Evolutionary conservation across 768 basidiomycete species (phyloP).

Genomic region (Calocera cornea): DNA sequence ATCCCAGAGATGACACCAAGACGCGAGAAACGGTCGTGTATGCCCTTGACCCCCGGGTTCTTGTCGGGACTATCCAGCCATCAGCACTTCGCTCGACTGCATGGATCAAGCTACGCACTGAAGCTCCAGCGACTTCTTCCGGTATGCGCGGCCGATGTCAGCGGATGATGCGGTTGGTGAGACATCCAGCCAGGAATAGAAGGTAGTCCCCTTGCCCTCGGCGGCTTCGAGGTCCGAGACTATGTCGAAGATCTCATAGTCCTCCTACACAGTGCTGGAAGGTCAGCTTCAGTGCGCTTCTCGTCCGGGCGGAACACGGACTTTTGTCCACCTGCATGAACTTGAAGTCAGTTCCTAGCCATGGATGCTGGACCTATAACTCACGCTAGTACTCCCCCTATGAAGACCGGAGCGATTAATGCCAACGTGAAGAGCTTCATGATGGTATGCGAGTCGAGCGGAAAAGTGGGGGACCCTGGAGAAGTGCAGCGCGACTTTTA

Average conservation of each 20-base stretch:
- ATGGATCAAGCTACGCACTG: constrained; percentile 41
- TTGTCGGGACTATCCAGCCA: constrained; percentile 67
- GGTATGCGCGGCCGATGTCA: constrained; percentile 81
- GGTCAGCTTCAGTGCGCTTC: background rate
- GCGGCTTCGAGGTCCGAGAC: constrained; percentile 64
- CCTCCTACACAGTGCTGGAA: constrained; percentile 41
- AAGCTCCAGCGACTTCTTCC: constrained; percentile 75
- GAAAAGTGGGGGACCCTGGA: constrained; percentile 1
- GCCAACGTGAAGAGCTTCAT: constrained; percentile 1
- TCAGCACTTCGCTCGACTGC: background rate
- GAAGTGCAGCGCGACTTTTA: background rate
- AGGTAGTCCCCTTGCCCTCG: constrained; percentile 86
- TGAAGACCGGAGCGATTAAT: background rate
- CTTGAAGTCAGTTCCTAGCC: background rate
- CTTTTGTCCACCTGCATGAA: background rate
- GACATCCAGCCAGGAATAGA: constrained; percentile 88
- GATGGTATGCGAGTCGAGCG: background rate
- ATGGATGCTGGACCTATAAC: background rate
- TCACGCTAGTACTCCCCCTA: background rate
- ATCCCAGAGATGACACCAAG: constrained; percentile 77
- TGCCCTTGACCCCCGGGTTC: constrained; percentile 68
- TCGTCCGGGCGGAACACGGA: background rate
- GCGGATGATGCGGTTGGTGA: constrained; percentile 53
- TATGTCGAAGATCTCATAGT: constrained; percentile 93
- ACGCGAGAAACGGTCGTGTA: constrained; percentile 83